Evolutionary conservation across 768 basidiomycete genomes (phyloP), one percentile per base, ranked within the genome.

Genomic region (Mycena maculata): DNA sequence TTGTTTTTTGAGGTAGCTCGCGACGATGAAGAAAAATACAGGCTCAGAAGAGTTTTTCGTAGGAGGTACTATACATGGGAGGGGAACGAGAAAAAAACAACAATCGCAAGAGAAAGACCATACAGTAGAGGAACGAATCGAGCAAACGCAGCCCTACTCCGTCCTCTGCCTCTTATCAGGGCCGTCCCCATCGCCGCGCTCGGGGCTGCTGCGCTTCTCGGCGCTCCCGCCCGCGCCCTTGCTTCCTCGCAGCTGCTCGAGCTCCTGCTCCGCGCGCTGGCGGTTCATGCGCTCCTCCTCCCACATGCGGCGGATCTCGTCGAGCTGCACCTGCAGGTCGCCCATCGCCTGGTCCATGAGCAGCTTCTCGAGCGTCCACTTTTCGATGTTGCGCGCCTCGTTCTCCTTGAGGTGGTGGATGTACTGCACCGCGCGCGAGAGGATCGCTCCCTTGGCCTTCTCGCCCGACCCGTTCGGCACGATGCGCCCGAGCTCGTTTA

Each of bases 311-410:
- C 91, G 88, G 76, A 92, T 83, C 77, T 94, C 93, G 72, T 94
- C 93, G 13, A 95, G 83, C 75, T 94, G 93, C 16, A 89, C 87
- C 77, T 94, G 92, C 62, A 93, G 79, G 71, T 94, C 93, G 8
- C 91, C 92, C 93, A 94, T 93, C 3, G 92, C 93, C 78, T 95
- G 94, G 73, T 96, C 95, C 91, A 93, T 95, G 56, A 96, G 81
- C 36, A 95, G 76, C 79, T 95, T 95, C 81, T 97, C 95, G 41
- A 97, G 83, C 8, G 94, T 95, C 95, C 95, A 96, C 75, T 93
- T 94, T 75, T 96, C 93, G 65, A 95, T 94, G 69, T 95, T 96
- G 27, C 91, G 87, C 18, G 92, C 92, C 75, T 96, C 94, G 77
- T 94, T 94, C 77, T 94, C 93, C 72, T 95, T 94, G 53, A 98